Evolutionary conservation across 352 stramenopile species (phyloP).

Genomic region (Peronospora farinosa): DNA sequence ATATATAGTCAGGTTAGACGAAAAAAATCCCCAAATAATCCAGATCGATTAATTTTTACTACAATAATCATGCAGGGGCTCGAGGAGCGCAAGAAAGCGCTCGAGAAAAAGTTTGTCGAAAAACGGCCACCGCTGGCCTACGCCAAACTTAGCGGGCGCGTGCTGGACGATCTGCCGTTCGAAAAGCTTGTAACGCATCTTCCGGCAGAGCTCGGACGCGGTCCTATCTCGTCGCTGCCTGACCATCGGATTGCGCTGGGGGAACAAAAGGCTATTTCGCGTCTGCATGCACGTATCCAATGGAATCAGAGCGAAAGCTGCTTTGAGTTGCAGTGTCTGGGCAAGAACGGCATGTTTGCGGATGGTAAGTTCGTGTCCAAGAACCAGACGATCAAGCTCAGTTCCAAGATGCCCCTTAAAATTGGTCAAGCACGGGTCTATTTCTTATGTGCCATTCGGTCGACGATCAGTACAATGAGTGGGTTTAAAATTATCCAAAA

Average conservation of each 20-base stretch:
- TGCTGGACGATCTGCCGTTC: conserved; percentile 56
- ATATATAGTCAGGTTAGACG: no score
- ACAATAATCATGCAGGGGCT: conserved; percentile 18
- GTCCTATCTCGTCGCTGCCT: conserved; percentile 30
- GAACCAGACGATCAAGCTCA: conserved; percentile 61
- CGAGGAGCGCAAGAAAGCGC: conserved; percentile 67
- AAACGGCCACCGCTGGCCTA: conserved; percentile 74
- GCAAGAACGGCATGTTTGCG: conserved; percentile 79
- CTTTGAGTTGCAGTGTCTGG: conserved; percentile 72
- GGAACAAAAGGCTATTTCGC: conserved; percentile 78
- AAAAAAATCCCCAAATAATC: not conserved
- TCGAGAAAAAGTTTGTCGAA: conserved; percentile 76
- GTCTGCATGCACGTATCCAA: conserved; percentile 68
- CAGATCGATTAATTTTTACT: not conserved
- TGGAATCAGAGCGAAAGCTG: conserved; percentile 69
- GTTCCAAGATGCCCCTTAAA: conserved; percentile 69
- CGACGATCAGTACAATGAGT: conserved; percentile 74
- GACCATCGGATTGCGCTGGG: conserved; percentile 54
- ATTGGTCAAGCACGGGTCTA: conserved; percentile 72
- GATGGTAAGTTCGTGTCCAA: conserved; percentile 64
- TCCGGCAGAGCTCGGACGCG: conserved; percentile 64
- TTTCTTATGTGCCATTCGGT: conserved; percentile 68
- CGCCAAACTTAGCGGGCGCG: conserved; percentile 60
- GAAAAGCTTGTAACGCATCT: conserved; percentile 76
- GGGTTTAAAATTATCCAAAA: conserved; percentile 77